Percentiles rank a stretch among this genome's conserved stretches.
Conservation (phyloP, 2,329 filamentous ascomycete species). For the Teratosphaeriaceae sp. region DNA sequence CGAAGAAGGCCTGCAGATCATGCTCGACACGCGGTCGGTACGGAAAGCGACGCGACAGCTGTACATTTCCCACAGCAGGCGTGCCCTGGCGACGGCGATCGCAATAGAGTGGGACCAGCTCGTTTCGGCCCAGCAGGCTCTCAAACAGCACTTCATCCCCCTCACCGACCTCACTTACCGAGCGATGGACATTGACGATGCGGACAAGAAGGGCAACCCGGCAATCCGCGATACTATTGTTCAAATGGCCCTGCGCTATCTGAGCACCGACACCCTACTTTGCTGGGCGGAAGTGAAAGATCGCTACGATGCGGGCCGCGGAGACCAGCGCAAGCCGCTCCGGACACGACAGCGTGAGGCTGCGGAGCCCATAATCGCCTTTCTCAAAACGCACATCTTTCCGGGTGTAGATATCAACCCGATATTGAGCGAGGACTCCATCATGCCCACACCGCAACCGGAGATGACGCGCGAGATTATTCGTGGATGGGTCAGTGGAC, state of each 20-base stretch:
- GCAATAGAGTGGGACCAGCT: conserved; percentile 92
- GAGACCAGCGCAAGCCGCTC: conserved; percentile 46
- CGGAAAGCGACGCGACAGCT: conserved; percentile 70
- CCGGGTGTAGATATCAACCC: conserved; percentile 73
- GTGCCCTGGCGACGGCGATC: conserved; percentile 74
- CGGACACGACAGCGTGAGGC: conserved; percentile 64
- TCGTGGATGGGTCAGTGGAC: conserved; percentile 64
- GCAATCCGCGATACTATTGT: conserved; percentile 57
- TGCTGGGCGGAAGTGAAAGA: conserved; percentile 70
- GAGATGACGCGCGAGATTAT: conserved; percentile 71
- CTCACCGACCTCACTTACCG: conserved; percentile 79
- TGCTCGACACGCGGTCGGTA: conserved; percentile 73
- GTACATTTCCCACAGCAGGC: conserved; percentile 66
- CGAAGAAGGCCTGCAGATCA: conserved; percentile 55
- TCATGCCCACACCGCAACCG: conserved; percentile 68
- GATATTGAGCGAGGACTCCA: conserved; percentile 70
- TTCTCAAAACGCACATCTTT: conserved; percentile 69
- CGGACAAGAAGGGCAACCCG: conserved; percentile 49
- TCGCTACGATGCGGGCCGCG: conserved; percentile 43
- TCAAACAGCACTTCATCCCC: conserved; percentile 81
- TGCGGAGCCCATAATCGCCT: conserved; percentile 64
- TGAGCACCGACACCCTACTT: conserved; percentile 85
- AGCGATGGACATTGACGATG: conserved; percentile 69
- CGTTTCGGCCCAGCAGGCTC: conserved; percentile 71
- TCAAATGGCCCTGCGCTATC: conserved; percentile 68